Evolutionary conservation across 176 grass and related monocot species (phyloP), one percentile per base, ranked within the genome.

Genomic region (Typha latifolia): DNA sequence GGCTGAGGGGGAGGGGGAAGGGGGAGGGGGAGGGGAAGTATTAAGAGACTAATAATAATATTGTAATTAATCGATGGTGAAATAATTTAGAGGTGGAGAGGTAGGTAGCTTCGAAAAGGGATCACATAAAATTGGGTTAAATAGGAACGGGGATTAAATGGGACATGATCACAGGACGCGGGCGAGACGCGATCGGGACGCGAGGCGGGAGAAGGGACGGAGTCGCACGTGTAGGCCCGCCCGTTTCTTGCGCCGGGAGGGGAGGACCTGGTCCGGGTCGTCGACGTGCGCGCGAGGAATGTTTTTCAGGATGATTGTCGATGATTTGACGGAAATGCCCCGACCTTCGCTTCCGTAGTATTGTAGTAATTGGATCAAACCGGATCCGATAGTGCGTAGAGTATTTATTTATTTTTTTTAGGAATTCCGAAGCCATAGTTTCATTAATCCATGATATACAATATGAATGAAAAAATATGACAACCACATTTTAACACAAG

Each of bases 111-210:
- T 3, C 18, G 16, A 59, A 59, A 29, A 19, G 53, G 5, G 20
- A 9, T 19, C n/a, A 22, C 4, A 0, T 4, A 3, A 6, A 61
- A 62, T 6, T 24, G 47, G 24, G 32, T 16, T 47, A 34, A 67
- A 50, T 43, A 4, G 47, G 16, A 64, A 4, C 19, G 71, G 47
- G 69, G 52, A 75, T n/a, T 49, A 67, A 66, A 78, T 18, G 64
- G 78, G 73, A 78, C 15, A n/a, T 29, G 4, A 4, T 15, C n/a
- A 0, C 53, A 15, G 53, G 18, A 27, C 51, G 26, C 51, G 20
- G 34, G 8, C 19, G 59, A 3, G n/a, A 12, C 1, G 32, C 61
- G 67, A n/a, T 61, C 59, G 34, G 32, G 37, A 20, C 0, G 49
- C 78, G 69, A 73, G 53, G 53, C 53, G n/a, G 18, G 53, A 59